Evolutionary conservation across 768 basidiomycete genomes (phyloP), one percentile per base, ranked within the genome.

Genomic region (Suillus subalutaceus): DNA sequence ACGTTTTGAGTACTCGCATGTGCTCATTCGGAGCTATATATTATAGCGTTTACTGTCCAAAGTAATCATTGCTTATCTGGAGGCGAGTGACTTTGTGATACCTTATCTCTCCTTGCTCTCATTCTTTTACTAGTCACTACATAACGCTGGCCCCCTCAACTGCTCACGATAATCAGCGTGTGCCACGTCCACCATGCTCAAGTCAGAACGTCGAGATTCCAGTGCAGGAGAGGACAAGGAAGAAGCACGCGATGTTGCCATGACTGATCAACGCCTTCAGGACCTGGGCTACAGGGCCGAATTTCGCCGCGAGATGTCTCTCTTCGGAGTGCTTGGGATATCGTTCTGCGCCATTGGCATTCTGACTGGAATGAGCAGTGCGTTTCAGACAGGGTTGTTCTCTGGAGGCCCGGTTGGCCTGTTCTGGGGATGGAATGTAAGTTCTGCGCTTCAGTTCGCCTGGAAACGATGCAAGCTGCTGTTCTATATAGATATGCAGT

Each of bases 341-440:
- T 86, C 85, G 0, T 88, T 88, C 71, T 86, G 86, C 53, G 83
- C 86, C 12, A 86, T 88, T 30, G 85, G 86, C 2, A 87, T 88
- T 67, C 78, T 88, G 15, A 87, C 86, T 9, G 85, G 86, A 30
- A 87, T 86, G 84, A 85, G 84, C 61, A 85, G 84, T 62, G 85
- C 86, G 0, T 86, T 87, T 66, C 86, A 87, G 70, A 86, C 85
- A 0, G 85, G 86, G 0, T 73, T 86, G 8, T 85, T 86, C 72
- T 86, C 84, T 46, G 85, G 86, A 1, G 86, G 86, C 6, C 86
- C 86, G 3, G 71, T 87, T 38, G 85, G 86, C 1, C 73, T 87
- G 67, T 87, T 88, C 71, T 87, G 86, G 86, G 86, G 85, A 10
- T 87, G 86, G 86, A 87, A 88, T 70, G 86, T 86, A 67, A 68